A percentile compares a stretch with the other conserved stretches of the same genome.
Conservation (phyloP, 305 asterid genomes). For the Withania somnifera region DNA sequence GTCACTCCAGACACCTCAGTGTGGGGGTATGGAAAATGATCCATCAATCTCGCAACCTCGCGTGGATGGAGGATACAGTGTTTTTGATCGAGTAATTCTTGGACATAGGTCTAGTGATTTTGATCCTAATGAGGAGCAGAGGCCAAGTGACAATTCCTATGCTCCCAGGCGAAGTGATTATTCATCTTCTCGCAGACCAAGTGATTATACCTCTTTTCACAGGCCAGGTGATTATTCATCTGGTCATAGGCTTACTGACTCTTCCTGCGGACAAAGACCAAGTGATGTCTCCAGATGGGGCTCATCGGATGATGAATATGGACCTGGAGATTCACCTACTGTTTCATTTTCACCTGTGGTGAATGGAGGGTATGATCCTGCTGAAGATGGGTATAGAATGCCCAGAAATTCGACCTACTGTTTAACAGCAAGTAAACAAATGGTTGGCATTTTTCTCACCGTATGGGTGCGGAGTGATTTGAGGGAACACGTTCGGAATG, state of each 20-base stretch:
- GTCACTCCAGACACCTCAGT: slow-evolving; percentile 12
- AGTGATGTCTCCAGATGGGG: slow-evolving; percentile 10
- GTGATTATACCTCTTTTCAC: slow-evolving; percentile 40
- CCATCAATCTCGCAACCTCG: slow-evolving; percentile 4
- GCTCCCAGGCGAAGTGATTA: slow-evolving; percentile 55
- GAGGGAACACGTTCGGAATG: slow-evolving; percentile 9
- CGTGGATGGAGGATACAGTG: slow-evolving; percentile 30
- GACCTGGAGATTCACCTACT: slow-evolving; percentile 6
- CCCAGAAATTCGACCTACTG: slow-evolving; percentile 11
- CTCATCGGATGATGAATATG: slow-evolving; percentile 12
- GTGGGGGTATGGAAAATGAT: slow-evolving; percentile 6
- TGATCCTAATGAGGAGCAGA: slow-evolving; percentile 42
- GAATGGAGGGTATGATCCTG: background rate
- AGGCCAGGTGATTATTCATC: slow-evolving; percentile 58
- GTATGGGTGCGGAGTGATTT: slow-evolving; percentile 19
- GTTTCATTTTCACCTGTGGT: background rate
- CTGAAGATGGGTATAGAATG: slow-evolving; percentile 3
- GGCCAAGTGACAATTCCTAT: slow-evolving; percentile 27
- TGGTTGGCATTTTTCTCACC: slow-evolving; percentile 22
- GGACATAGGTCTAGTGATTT: slow-evolving; percentile 70
- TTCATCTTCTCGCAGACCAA: slow-evolving; percentile 32
- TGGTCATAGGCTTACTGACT: slow-evolving; percentile 41
- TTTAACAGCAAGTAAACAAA: slow-evolving; percentile 20
- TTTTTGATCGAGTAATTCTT: slow-evolving; percentile 61
- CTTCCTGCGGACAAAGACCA: slow-evolving; percentile 11